Base-by-base conservation (phyloP, 768 basidiomycete species). In the Psilocybe subaeruginosa region DNA sequence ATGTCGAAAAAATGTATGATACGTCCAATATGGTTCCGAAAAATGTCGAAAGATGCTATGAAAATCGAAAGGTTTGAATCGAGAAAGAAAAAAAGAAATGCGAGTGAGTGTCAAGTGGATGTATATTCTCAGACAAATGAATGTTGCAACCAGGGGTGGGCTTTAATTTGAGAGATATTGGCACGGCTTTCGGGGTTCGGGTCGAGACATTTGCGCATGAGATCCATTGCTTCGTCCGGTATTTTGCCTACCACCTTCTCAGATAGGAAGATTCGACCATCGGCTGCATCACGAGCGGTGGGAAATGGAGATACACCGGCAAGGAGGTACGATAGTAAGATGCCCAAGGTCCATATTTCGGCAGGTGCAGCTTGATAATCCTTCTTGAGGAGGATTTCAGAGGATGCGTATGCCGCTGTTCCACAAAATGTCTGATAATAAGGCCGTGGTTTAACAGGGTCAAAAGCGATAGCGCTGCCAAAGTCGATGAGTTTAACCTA, bases 401-500 rank as follows among this genome's bases (percentile, higher is more conserved):
- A 91, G 16, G 97, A 90, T 3, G 97, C 97, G 70, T 98, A 99
- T 47, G 95, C 96, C 6, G 95, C 92, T 57, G 93, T 96, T 27
- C 97, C 97, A 72, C 91, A 97, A 75, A 97, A 97, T 43, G 88
- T 81, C 33, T 81, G 82, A 75, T 94, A 90, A 58, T 81, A 85
- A 0, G 91, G 90, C 9, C 85, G 83, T 2, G 88, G 80, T 58
- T 83, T 72, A 4, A 73, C 69, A 4, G 87, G 85, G 70, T 95
- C 86, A 53, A 85, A 85, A 60, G 91, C 82, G 29, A 90, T 89
- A 29, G 95, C 93, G 65, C 91, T 93, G 50, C 96, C 96, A 72
- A 98, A 98, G 77, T 98, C 96, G 69, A 98, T 95, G 53, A 98
- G 82, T 72, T 98, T 98, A 69, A 97, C 91, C 89, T 93, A 71